Conservation (phyloP, 371 early-diverging fungal genomes). For the Mucor irregularis region DNA sequence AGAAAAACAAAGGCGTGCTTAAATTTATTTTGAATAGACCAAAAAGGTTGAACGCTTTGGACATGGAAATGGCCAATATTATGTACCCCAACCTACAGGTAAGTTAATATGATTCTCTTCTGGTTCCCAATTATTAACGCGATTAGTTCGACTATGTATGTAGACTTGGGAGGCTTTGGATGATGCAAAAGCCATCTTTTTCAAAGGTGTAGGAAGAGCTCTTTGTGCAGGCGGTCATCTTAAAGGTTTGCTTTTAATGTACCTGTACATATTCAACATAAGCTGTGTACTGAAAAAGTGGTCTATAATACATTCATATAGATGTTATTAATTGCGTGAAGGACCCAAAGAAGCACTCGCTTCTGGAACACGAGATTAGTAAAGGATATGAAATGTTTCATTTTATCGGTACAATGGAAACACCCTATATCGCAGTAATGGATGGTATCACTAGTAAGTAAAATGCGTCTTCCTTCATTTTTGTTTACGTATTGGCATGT, state of each 20-base stretch:
- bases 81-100: constrained; percentile 79
- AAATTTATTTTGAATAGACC: constrained; percentile 86
- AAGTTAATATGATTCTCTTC: too few relatives aligned
- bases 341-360: not conserved
- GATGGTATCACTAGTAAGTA: constrained; percentile 84
- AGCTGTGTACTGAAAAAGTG: not conserved
- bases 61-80: constrained; percentile 77
- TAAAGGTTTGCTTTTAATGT: constrained; percentile 58
- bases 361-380: constrained; percentile 11
- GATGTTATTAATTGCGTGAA: constrained; percentile 4
- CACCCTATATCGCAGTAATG: constrained; percentile 83
- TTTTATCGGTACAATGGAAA: constrained; percentile 77
- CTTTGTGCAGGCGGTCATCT: constrained; percentile 98
- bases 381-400: constrained; percentile 89
- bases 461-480: not conserved
- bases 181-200: constrained; percentile 70
- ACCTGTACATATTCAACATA: too few relatives aligned
- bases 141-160: not conserved
- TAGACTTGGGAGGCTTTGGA: constrained; percentile 83
- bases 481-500: not conserved
- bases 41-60: constrained; percentile 80
- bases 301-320: not conserved
- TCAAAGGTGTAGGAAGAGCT: constrained; percentile 75
- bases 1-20: constrained; percentile 9
- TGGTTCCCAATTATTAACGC: too few relatives aligned